Evolutionary conservation across 306 rosid genomes (phyloP).

Genomic region (Glycine tomentella): DNA sequence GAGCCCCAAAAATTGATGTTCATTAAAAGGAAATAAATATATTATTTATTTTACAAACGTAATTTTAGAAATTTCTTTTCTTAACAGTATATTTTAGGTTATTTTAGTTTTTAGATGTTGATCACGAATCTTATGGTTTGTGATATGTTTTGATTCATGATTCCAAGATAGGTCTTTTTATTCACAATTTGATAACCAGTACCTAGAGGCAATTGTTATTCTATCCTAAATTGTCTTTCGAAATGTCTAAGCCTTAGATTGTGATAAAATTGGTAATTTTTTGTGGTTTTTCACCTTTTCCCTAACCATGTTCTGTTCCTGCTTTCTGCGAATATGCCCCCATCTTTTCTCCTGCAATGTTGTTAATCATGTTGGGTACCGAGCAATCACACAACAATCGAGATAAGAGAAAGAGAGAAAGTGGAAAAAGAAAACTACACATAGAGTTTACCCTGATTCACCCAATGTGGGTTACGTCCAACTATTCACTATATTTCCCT

Average conservation of each 20-base stretch:
- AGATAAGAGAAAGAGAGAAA: no score
- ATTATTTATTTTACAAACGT: neutral
- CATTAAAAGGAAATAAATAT: neutral
- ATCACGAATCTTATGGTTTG: neutral
- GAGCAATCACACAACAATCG: no score
- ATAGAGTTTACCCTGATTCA: no score
- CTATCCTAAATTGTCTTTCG: neutral
- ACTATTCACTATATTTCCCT: no score
- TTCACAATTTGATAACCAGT: neutral
- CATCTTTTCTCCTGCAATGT: neutral
- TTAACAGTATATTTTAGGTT: neutral
- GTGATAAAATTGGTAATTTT: neutral
- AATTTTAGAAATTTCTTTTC: neutral
- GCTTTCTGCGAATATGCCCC: neutral
- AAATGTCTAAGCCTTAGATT: neutral
- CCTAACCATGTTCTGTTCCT: neutral
- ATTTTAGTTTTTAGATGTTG: neutral
- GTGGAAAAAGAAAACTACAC: no score
- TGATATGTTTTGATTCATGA: neutral
- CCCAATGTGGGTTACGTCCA: no score
- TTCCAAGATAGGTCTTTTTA: neutral
- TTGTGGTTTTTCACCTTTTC: neutral
- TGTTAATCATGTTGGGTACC: no score
- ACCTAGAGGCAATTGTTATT: neutral
- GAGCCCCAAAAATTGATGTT: neutral